phyloP scores from a whole-genome alignment of 148 eudicot genomes.

The Chenopodium album region DNA sequence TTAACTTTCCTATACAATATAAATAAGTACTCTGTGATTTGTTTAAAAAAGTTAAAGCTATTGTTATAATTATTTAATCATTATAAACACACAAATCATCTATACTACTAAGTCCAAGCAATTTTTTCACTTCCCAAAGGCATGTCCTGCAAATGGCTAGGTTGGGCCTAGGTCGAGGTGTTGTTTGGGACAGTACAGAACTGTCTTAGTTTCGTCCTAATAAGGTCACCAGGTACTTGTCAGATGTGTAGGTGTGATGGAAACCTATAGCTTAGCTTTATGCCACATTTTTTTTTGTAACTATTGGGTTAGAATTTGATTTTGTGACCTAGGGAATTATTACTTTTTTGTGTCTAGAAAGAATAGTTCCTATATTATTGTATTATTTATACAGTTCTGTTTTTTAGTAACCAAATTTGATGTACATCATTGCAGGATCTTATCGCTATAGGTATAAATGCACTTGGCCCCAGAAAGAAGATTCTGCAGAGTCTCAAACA shows the following conservation, averaged over 20 bases:
- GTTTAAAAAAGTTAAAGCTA: too few species aligned
- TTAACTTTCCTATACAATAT: too few species aligned
- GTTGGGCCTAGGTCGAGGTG: neutral
- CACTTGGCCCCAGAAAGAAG: slow-evolving; percentile 93
- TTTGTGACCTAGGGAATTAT: neutral
- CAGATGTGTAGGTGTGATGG: neutral
- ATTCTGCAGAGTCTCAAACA: slow-evolving; percentile 67
- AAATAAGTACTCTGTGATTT: too few species aligned
- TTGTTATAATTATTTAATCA: neutral
- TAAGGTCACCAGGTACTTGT: neutral
- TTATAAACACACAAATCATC: too few species aligned
- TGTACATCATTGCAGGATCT: slow-evolving; percentile 59
- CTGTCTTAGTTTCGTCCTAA: neutral
- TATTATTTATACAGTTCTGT: neutral
- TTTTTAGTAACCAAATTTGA: slow-evolving; percentile 1
- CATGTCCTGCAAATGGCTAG: neutral
- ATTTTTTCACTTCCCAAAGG: neutral
- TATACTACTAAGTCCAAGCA: neutral
- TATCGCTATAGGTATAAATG: slow-evolving; percentile 67
- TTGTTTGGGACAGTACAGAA: neutral
- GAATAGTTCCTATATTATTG: neutral
- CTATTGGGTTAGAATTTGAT: neutral
- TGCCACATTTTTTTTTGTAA: neutral
- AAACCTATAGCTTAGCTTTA: neutral
- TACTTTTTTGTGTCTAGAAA: neutral